Evolutionary conservation across 2,329 filamentous ascomycete genomes (phyloP), one percentile per base, ranked within the genome.

Genomic region (Ophiocordyceps camponoti-saundersi): DNA sequence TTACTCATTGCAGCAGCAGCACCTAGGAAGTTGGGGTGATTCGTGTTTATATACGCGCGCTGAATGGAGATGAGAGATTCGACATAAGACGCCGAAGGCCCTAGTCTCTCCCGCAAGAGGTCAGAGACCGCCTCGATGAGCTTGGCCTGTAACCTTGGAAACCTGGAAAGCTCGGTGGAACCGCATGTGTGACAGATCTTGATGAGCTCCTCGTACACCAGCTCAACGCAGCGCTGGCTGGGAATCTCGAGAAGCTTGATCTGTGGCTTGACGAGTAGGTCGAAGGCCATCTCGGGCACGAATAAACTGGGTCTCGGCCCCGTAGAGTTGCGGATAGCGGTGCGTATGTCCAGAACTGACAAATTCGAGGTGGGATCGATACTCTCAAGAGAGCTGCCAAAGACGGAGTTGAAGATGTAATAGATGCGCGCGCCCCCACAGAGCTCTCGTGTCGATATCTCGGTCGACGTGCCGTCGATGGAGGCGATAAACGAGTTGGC

Each of bases 121-220:
- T 98, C 92, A 7, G 92, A 96, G 2, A 98, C 92, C 18, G 95
- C 90, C 65, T 98, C 92, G 52, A 98, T 98, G 42, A 98, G 80
- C 67, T 96, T 96, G 46, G 82, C 92, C 66, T 98, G 92, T 46
- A 98, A 71, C 51, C 92, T 79, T 13, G 92, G 92, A 63, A 90
- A 98, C 52, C 92, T 77, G 46, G 86, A 84, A 20, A 98, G 77
- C 63, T 98, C 92, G 16, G 85, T 93, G 2, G 88, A 95, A 51
- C 92, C 92, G 65, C 92, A 98, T 1, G 92, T 98, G 62, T 98
- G 92, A 67, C 92, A 95, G 55, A 98, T 96, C 68, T 98, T 98
- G 69, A 98, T 98, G 42, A 98, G 74, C 64, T 98, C 92, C 62
- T 98, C 92, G 62, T 98, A 98, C 3, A 98, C 92, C 47, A 98